Percentiles rank a stretch among this genome's conserved stretches.
phyloP scores from a whole-genome alignment of 2,329 filamentous ascomycete genomes.

The Fusarium camptoceras region DNA sequence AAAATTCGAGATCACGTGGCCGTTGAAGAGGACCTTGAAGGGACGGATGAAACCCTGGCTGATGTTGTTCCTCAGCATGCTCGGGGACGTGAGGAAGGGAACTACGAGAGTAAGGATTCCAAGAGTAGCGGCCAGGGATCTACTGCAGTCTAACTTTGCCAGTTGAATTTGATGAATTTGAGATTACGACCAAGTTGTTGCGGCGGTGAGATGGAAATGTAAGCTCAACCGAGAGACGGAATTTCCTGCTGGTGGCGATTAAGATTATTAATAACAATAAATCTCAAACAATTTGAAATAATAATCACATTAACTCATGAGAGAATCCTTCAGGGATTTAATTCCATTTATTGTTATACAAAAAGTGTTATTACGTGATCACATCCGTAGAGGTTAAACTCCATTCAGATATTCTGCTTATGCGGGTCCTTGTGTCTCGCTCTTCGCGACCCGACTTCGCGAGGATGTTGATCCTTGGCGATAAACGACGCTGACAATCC shows the following conservation, averaged over 20 bases:
- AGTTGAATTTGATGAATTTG: slow-evolving; percentile 1
- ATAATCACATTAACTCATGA: not conserved
- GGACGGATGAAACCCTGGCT: slow-evolving; percentile 82
- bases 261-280: not conserved
- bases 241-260: not conserved
- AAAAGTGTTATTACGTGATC: not conserved
- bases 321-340: not conserved
- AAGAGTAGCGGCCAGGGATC: not conserved
- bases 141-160: slow-evolving; percentile 1
- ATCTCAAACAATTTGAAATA: not conserved
- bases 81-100: not conserved
- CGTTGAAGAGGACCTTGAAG: slow-evolving; percentile 83
- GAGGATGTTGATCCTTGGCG: not conserved
- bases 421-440: not conserved
- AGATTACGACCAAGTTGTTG: not conserved
- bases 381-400: not conserved
- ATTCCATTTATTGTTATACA: not conserved
- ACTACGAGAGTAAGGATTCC: slow-evolving; percentile 5
- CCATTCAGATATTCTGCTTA: not conserved
- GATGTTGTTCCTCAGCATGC: slow-evolving; percentile 64
- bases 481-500: not conserved
- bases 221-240: not conserved
- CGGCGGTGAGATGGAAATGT: not conserved
- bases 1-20: slow-evolving; percentile 82
- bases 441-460: slow-evolving; percentile 1